Evolutionary conservation across 2,329 filamentous ascomycete species (phyloP).

Genomic region (Colletotrichum sp.): DNA sequence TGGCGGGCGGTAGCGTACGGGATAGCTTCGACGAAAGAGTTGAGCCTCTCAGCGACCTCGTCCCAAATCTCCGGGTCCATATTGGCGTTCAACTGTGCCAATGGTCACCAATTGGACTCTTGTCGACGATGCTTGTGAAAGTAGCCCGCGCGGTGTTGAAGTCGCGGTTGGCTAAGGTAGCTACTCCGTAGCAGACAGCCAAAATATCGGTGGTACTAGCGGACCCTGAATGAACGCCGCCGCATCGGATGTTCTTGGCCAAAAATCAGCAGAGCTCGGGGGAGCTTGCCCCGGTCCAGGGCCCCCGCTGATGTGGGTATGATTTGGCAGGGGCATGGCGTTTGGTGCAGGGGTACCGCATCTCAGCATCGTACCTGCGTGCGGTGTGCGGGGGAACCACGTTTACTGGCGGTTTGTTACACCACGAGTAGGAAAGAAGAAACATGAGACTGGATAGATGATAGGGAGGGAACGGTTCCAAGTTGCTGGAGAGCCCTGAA

Average conservation of each 20-base stretch:
- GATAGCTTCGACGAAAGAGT: slow-evolving; percentile 1
- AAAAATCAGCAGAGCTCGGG: slow-evolving; percentile 20
- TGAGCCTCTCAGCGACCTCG: slow-evolving; percentile 2
- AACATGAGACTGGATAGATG: neutral
- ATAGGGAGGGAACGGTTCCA: neutral
- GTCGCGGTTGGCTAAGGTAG: neutral
- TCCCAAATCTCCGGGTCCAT: slow-evolving; percentile 13
- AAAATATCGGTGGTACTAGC: neutral
- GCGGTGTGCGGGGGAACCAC: neutral
- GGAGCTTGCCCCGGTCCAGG: slow-evolving; percentile 10
- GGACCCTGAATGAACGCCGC: neutral
- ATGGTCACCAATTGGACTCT: neutral
- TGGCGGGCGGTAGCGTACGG: slow-evolving; percentile 9
- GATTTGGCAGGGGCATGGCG: neutral
- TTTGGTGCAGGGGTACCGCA: neutral
- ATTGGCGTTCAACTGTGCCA: neutral
- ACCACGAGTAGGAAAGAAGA: neutral
- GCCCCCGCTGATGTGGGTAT: neutral
- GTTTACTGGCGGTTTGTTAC: neutral
- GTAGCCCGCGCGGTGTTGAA: neutral
- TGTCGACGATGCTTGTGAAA: neutral
- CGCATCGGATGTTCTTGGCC: slow-evolving; percentile 7
- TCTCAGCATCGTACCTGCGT: neutral
- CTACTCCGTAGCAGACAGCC: neutral
- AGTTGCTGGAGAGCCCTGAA: neutral